Conservation (phyloP, 805 yeast species). For the Metschnikowia noctiluminum region DNA sequence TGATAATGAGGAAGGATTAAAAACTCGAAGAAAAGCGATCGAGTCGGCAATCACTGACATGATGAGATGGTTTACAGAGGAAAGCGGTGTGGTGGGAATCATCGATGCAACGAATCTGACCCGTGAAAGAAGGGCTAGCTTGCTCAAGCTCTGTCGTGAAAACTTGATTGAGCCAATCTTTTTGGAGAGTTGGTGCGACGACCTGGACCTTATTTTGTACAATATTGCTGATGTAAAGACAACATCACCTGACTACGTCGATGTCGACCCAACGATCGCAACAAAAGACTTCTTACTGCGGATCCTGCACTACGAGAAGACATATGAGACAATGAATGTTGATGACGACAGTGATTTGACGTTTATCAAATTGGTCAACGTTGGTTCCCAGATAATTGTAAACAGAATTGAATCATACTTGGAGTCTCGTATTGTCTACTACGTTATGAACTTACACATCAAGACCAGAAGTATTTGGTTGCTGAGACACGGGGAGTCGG, state of each 20-base stretch:
- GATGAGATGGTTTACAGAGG: slow-evolving; percentile 80
- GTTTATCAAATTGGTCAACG: slow-evolving; percentile 83
- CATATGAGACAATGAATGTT: slow-evolving; percentile 72
- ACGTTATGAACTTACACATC: slow-evolving; percentile 92
- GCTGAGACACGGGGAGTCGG: slow-evolving; percentile 94
- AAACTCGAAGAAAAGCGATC: slow-evolving; percentile 66
- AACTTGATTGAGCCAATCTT: slow-evolving; percentile 84
- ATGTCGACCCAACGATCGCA: slow-evolving; percentile 68
- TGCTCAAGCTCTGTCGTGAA: slow-evolving; percentile 58
- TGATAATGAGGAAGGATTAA: slow-evolving; percentile 59
- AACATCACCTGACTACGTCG: slow-evolving; percentile 76
- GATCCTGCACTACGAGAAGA: slow-evolving; percentile 68
- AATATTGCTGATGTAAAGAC: slow-evolving; percentile 85
- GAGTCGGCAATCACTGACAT: slow-evolving; percentile 71
- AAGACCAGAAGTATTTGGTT: slow-evolving; percentile 91
- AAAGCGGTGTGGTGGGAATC: slow-evolving; percentile 85
- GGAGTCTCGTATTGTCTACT: slow-evolving; percentile 90
- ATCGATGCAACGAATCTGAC: slow-evolving; percentile 93
- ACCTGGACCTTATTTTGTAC: slow-evolving; percentile 68
- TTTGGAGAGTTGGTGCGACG: slow-evolving; percentile 88
- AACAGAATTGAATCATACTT: slow-evolving; percentile 84
- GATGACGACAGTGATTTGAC: slow-evolving; percentile 62
- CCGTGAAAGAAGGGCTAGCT: slow-evolving; percentile 59
- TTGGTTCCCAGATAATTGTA: slow-evolving; percentile 82
- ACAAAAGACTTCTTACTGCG: slow-evolving; percentile 67